Evolutionary conservation across 805 yeast species (phyloP), one percentile per base, ranked within the genome.

Genomic region (Cyberlindnera saturnus): DNA sequence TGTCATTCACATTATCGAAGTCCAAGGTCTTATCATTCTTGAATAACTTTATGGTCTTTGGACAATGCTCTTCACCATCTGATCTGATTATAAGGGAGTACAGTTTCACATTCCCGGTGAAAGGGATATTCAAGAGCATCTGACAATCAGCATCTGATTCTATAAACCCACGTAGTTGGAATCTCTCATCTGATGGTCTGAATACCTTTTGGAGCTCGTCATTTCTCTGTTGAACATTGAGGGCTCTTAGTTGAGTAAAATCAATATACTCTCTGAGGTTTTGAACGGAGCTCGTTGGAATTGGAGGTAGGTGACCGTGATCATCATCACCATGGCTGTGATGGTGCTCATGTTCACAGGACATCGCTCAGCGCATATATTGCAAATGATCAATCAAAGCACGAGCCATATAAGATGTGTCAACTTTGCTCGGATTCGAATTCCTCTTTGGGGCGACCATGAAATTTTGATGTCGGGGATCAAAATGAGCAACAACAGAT

Each of bases 131-230:
- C 29, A 91, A 51, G 29, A 90, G 74, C 51, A 90, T 50, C 59
- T 91, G 96, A 45, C 82, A 77, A 56, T 91, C 98, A 2, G 85
- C 79, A 59, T 90, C 96, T 1, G 86, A 77, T 62, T 77, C 66
- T 37, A 80, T 57, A 66, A 63, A 54, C 32, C 64, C 49, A 66
- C 79, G 46, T 9, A 76, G 50, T n/a, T 68, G 61, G 47, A 75
- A 78, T 53, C 75, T 75, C 6, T 70, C 66, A 1, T 70, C 74
- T 38, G 69, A 62, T 2, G 68, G 52, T 50, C 81, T 82, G 61
- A 90, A 75, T 17, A 65, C 20, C 49, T 48, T 41, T 67, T 60
- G 18, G 55, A 61, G 14, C 7, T 83, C 83, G 2, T 69, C 66
- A n/a, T 67, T 66, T 1, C 69, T 69, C 50, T 77, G 79, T 17